Base-by-base conservation (phyloP, 1,139 yeast genomes). In the Sugiyamaella sp. region DNA sequence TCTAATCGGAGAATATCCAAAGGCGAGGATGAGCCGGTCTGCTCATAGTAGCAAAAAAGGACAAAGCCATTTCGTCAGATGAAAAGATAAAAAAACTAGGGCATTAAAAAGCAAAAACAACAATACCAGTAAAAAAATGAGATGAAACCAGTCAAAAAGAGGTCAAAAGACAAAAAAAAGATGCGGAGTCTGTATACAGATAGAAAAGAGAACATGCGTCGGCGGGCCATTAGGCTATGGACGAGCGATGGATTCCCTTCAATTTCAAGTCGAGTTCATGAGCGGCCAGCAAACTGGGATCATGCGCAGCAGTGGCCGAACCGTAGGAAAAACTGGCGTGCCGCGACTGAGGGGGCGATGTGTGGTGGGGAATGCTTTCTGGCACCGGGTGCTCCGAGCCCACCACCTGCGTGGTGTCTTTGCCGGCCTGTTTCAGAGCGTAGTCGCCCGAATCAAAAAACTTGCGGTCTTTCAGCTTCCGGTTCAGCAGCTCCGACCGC, bases 361-460 rank as follows among this genome's bases (percentile, higher is more conserved):
- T 49, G 37, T 52, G 56, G 45, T 56, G 62, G 17, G 62, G 62
- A 19, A 59, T 58, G 27, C 38, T 54, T 33, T 57, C 60, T 1
- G 62, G 62, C 49, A 59, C 61, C 12, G 63, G 63, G 42, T 60
- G 65, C 48, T 56, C 62, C 16, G 61, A 54, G 21, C 64, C 65
- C 3, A 62, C 52, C 3, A 62, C 52, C 44, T 57, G 61, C 12
- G 57, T 45, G 3, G 60, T 46, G 10, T 49, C 59, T 45, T 59
- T 61, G 52, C 81, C 82, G 4, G 83, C 88, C 64, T 90, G 86
- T 61, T 88, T 89, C 81, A 93, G 81, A 21, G 98, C 98, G 69
- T 93, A 93, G 72, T 93, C 99, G 22, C 99, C 99, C 58, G 96
- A 87, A 66, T 93, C 99, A 66, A 93, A 93, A 72, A 86, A 93